Conservation (phyloP, 805 yeast species). For the Zygosaccharomyces kombuchaensis region DNA sequence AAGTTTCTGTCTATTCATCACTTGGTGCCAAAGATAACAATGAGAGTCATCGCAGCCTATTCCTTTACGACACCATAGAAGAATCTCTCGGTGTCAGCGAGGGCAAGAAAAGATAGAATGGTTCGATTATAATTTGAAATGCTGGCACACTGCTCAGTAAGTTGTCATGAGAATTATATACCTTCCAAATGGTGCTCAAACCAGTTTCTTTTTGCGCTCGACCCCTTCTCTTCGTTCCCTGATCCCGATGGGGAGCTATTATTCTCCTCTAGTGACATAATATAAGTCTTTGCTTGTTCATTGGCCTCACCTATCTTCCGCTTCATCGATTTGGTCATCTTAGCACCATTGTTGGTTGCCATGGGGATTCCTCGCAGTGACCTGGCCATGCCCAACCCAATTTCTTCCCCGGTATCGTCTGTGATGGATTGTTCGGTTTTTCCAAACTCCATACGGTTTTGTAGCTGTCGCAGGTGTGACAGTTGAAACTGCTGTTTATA, state of each 20-base stretch:
- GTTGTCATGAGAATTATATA: neutral
- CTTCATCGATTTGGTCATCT: conserved; percentile 58
- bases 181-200: conserved; percentile 1
- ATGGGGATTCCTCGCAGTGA: conserved; percentile 32
- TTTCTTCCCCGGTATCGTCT: conserved; percentile 73
- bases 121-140: too few species aligned
- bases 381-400: conserved; percentile 72
- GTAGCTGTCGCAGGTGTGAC: conserved; percentile 78
- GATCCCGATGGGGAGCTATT: neutral
- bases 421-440: conserved; percentile 56
- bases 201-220: neutral
- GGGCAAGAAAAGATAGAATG: too few species aligned
- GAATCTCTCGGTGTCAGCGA: too few species aligned
- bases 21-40: too few species aligned
- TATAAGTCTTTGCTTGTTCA: conserved; percentile 17
- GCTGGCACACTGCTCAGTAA: too few species aligned
- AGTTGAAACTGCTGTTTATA: conserved; percentile 74
- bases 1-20: too few species aligned
- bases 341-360: conserved; percentile 46
- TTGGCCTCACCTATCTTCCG: conserved; percentile 38
- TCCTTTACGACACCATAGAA: too few species aligned
- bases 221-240: neutral
- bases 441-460: conserved; percentile 82
- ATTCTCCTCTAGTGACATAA: conserved; percentile 4
- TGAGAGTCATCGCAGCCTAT: too few species aligned